These are phyloP conservation scores for Astraeus odoratus DNA, from an alignment of 768 basidiomycete species.

Conservation along the genomic window DNA sequence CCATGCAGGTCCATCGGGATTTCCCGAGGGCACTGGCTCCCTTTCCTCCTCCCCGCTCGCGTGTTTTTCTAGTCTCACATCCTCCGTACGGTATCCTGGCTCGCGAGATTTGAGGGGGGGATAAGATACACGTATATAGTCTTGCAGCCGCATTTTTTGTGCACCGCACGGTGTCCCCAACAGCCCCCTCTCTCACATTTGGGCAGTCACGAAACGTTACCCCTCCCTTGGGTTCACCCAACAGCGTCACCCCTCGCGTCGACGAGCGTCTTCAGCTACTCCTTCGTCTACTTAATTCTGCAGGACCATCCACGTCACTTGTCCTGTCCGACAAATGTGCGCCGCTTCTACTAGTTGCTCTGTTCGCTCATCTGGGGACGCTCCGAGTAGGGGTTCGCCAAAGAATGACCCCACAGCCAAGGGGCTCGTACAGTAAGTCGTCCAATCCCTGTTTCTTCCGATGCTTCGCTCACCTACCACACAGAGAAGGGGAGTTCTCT, in stretches of 20 bases:
- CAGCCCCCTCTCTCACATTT: slow-evolving; percentile 4
- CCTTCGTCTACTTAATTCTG: background rate
- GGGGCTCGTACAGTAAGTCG: slow-evolving; percentile 15
- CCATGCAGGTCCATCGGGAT: slow-evolving; percentile 21
- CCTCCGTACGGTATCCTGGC: slow-evolving; percentile 5
- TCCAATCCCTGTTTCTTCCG: slow-evolving; percentile 2
- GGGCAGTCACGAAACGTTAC: background rate
- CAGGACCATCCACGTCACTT: background rate
- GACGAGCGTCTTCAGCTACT: background rate
- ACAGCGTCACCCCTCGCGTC: background rate
- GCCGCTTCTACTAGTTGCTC: background rate
- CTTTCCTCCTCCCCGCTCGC: slow-evolving; percentile 10
- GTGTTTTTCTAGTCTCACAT: slow-evolving; percentile 14
- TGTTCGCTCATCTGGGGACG: slow-evolving; percentile 14
- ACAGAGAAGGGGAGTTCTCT: slow-evolving; percentile 17
- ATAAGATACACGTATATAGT: slow-evolving; percentile 10
- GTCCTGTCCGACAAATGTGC: background rate
- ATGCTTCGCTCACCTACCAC: background rate
- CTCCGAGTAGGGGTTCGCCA: slow-evolving; percentile 21
- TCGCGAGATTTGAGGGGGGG: slow-evolving; percentile 8
- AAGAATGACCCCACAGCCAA: slow-evolving; percentile 16
- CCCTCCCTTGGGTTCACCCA: background rate
- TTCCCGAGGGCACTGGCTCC: slow-evolving; percentile 17
- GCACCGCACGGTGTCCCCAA: slow-evolving; percentile 3
- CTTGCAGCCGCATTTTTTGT: background rate